phyloP scores from a whole-genome alignment of 352 stramenopile genomes.

The Globisporangium nunn region DNA sequence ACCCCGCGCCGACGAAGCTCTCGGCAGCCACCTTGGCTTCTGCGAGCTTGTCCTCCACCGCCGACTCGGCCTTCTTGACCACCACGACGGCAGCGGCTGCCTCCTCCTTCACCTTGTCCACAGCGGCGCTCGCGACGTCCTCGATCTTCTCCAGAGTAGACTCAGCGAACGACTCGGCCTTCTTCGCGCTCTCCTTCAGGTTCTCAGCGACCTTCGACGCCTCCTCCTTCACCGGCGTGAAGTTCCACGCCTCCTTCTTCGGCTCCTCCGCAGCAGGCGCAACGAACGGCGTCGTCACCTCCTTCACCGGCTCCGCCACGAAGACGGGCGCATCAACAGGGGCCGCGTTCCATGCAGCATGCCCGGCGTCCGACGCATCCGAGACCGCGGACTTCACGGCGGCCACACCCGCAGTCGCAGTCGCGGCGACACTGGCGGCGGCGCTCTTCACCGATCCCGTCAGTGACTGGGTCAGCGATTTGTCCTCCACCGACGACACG shows the following conservation, averaged over 20 bases:
- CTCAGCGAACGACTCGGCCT: constrained; percentile 1
- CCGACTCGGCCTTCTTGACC: constrained; percentile 17
- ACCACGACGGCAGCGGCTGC: constrained; percentile 12
- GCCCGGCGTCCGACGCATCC: constrained; percentile 1
- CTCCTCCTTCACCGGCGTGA: constrained; percentile 21
- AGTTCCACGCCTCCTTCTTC: constrained; percentile 22
- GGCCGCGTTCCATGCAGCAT: constrained; percentile 11
- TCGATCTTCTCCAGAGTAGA: constrained; percentile 10
- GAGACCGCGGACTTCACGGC: constrained; percentile 5
- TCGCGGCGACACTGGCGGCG: constrained; percentile 4
- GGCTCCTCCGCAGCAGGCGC: constrained; percentile 9
- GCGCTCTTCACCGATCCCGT: constrained; percentile 3
- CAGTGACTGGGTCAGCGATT: constrained; percentile 3
- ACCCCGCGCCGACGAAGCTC: constrained; percentile 39
- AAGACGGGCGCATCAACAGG: constrained; percentile 10
- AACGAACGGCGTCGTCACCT: constrained; percentile 10
- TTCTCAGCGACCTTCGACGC: constrained; percentile 16
- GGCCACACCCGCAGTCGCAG: constrained; percentile 3
- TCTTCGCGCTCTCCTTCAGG: constrained; percentile 13
- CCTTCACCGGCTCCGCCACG: constrained; percentile 15
- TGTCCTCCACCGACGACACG: constrained; percentile 8
- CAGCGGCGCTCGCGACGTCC: constrained; percentile 3
- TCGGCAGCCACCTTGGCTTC: constrained; percentile 42
- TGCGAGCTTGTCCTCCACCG: constrained; percentile 20
- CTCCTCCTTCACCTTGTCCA: constrained; percentile 20